Percentiles rank a stretch among this genome's conserved stretches.
Evolutionary conservation across 371 early-diverging fungal species (phyloP).

Genomic region (Actinomortierella wolfii): DNA sequence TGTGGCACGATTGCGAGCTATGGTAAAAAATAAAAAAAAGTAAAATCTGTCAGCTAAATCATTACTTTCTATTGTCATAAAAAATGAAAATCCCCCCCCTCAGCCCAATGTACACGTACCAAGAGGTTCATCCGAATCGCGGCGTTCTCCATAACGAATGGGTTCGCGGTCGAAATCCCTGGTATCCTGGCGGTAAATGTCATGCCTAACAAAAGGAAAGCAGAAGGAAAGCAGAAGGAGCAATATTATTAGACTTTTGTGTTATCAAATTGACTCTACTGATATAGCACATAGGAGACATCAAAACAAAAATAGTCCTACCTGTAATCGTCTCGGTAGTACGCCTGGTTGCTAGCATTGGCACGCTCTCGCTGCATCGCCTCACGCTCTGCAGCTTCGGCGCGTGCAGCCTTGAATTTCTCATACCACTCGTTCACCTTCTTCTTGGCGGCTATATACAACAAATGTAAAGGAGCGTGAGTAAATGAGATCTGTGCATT

Average conservation of each 20-base stretch:
- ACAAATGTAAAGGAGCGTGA: background rate
- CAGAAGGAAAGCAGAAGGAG: background rate
- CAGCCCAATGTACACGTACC: too few relatives aligned
- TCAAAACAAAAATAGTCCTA: background rate
- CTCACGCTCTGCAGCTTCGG: slow-evolving; percentile 26
- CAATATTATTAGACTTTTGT: too few relatives aligned
- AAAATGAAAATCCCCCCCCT: too few relatives aligned
- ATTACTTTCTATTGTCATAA: too few relatives aligned
- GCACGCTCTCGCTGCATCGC: background rate
- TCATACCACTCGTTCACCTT: slow-evolving; percentile 44
- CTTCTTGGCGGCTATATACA: slow-evolving; percentile 34
- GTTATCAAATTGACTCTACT: too few relatives aligned
- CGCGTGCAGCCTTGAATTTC: slow-evolving; percentile 30
- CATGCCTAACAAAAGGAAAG: background rate
- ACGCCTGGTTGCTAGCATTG: slow-evolving; percentile 10
- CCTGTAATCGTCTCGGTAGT: slow-evolving; percentile 12
- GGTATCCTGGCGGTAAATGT: background rate
- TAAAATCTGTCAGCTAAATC: background rate
- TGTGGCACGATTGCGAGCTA: slow-evolving; percentile 35
- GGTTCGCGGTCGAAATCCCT: slow-evolving; percentile 8
- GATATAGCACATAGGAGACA: too few relatives aligned
- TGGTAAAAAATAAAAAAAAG: background rate
- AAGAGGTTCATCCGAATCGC: slow-evolving; percentile 38
- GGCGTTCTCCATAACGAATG: slow-evolving; percentile 23
- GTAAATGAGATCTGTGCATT: background rate